Conservation (phyloP, 805 yeast genomes). For the Komagataella pastoris region DNA sequence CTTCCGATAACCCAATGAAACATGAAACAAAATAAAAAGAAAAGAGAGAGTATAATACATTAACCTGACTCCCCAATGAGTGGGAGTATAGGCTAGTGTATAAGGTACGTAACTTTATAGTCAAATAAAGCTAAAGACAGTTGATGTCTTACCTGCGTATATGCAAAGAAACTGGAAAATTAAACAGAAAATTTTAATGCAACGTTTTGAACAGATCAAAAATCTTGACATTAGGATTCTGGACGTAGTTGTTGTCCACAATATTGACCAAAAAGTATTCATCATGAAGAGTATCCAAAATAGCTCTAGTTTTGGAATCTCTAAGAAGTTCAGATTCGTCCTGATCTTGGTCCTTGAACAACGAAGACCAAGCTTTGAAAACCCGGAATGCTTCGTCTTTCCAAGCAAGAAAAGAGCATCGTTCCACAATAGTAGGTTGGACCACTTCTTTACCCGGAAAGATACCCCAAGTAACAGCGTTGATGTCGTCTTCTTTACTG, state of each 20-base stretch:
- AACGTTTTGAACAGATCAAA: slow-evolving; percentile 34
- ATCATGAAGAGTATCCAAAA: slow-evolving; percentile 33
- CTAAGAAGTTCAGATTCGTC: neutral
- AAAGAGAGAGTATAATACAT: neutral
- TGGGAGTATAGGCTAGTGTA: neutral
- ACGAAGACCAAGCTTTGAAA: slow-evolving; percentile 65
- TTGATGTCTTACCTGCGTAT: slow-evolving; percentile 5
- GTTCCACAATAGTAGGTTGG: slow-evolving; percentile 94
- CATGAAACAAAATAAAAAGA: neutral
- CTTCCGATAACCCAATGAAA: neutral
- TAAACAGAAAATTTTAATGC: neutral
- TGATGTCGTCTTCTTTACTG: slow-evolving; percentile 63
- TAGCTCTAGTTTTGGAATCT: slow-evolving; percentile 4
- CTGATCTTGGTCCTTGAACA: slow-evolving; percentile 22
- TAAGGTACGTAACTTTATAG: neutral
- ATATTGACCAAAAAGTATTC: slow-evolving; percentile 71
- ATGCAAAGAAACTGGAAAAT: slow-evolving; percentile 1
- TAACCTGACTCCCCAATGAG: neutral
- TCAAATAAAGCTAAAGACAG: slow-evolving; percentile 2
- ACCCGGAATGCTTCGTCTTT: slow-evolving; percentile 87
- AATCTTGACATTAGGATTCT: slow-evolving; percentile 37
- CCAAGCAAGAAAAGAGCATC: slow-evolving; percentile 89
- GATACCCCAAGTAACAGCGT: slow-evolving; percentile 97
- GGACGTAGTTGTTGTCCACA: slow-evolving; percentile 73
- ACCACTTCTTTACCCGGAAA: slow-evolving; percentile 91